Base-by-base conservation (phyloP, 2,329 filamentous ascomycete species). In the Rhinocladiella mackenziei region DNA sequence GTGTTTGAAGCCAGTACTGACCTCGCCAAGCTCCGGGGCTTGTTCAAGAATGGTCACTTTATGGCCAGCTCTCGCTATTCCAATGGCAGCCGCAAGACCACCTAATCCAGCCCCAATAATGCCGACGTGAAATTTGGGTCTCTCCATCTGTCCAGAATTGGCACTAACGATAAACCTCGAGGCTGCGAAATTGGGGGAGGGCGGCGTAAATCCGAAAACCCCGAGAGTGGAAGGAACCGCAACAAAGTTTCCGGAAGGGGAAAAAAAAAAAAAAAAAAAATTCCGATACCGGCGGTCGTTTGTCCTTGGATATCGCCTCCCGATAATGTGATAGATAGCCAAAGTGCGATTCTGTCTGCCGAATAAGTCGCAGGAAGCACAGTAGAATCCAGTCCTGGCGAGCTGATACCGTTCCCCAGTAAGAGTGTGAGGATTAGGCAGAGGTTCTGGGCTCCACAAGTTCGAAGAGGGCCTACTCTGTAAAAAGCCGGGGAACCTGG, bases 71-170 rank as follows among this genome's bases (percentile, higher is more conserved):
- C 59, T 60, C 3, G 59, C 57, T 18, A 71, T 58, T 5, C 61
- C 63, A 17, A 72, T 58, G 23, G 64, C 68, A 3, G 67, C 63
- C 4, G 65, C 63, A 2, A 73, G 53, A 2, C 70, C 69, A 13
- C 64, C 66, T 20, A 73, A 63, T 13, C 69, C 68, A n/a, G 66
- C 67, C 4, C 68, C 68, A 8, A 70, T 60, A 30, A 71, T 53
- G 15, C 23, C 41, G 20, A 59, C 35, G 32, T 58, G 53, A n/a
- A 59, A 35, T 15, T 40, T 31, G 18, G 43, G 15, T 44, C 42
- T 47, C 3, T 14, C 38, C 44, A 47, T 47, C 6, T 29, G 15
- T 25, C 15, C 11, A 5, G 11, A 5, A n/a, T 5, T n/a, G 15
- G 5, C 5, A 10, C 28, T 5, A 6, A 10, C 15, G 11, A 10